A percentile compares a stretch with the other conserved stretches of the same genome.
These are phyloP conservation scores for Oryza meridionalis DNA, from an alignment of 176 grass and related monocot species.

Conservation along the genomic window DNA sequence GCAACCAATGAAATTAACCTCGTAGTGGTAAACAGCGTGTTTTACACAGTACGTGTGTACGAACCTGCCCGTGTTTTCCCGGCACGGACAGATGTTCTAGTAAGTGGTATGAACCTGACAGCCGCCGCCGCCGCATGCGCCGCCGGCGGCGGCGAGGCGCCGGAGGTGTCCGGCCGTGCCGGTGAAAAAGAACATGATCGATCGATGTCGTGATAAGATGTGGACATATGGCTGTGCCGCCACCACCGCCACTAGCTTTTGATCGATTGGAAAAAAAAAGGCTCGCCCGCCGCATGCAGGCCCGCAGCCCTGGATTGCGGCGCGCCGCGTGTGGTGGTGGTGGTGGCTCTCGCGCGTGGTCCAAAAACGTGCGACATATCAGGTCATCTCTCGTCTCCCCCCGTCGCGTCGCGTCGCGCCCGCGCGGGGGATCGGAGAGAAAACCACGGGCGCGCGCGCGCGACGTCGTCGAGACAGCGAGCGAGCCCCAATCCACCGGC, in stretches of 20 bases:
- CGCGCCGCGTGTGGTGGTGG: slow-evolving; percentile 24
- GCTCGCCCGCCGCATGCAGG: too few relatives aligned
- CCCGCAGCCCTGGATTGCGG: not conserved
- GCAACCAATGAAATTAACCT: not conserved
- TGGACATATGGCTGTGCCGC: slow-evolving; percentile 16
- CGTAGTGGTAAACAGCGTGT: too few relatives aligned
- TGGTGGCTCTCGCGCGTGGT: not conserved
- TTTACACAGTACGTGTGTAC: too few relatives aligned
- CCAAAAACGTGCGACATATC: not conserved
- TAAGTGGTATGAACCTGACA: not conserved
- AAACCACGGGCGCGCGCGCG: not conserved
- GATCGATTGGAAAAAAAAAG: too few relatives aligned
- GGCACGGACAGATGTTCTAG: too few relatives aligned
- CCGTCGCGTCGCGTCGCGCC: not conserved
- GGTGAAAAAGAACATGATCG: not conserved
- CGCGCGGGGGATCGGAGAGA: too few relatives aligned
- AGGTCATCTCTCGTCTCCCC: not conserved
- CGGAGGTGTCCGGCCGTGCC: not conserved
- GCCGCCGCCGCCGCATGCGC: too few relatives aligned
- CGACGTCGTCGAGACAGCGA: too few relatives aligned
- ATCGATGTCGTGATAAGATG: slow-evolving; percentile 14
- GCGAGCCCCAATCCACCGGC: too few relatives aligned
- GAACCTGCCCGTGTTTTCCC: too few relatives aligned
- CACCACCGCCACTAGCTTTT: slow-evolving; percentile 15
- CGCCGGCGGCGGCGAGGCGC: not conserved